phyloP scores from a whole-genome alignment of 2,329 filamentous ascomycete species.

The Diplodia seriata region DNA sequence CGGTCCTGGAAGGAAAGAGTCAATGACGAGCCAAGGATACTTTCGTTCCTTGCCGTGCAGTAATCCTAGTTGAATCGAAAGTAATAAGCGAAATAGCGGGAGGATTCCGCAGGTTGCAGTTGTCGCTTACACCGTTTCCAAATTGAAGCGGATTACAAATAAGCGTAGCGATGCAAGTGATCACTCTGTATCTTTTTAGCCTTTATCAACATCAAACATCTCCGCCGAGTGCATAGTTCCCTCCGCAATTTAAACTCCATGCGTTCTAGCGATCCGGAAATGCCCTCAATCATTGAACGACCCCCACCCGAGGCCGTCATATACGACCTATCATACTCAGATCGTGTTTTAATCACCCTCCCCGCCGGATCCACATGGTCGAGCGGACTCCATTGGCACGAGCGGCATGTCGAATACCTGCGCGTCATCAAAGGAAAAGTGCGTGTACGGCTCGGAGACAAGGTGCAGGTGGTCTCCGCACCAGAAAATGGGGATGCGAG shows the following conservation, averaged over 20 bases:
- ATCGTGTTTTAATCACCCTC: slow-evolving; percentile 54
- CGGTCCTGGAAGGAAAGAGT: background rate
- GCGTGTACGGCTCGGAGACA: slow-evolving; percentile 36
- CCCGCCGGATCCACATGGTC: slow-evolving; percentile 56
- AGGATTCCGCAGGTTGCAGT: slow-evolving; percentile 4
- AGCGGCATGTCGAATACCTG: slow-evolving; percentile 56
- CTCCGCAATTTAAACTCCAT: background rate
- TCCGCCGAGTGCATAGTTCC: background rate
- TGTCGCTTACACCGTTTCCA: background rate
- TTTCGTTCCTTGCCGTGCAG: too few species aligned
- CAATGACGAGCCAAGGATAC: too few species aligned
- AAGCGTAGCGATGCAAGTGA: background rate
- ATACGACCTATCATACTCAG: slow-evolving; percentile 5
- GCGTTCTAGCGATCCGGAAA: background rate
- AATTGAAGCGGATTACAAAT: background rate
- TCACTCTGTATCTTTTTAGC: too few species aligned
- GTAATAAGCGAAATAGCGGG: background rate
- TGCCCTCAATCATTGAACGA: background rate
- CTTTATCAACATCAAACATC: background rate
- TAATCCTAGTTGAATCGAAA: too few species aligned
- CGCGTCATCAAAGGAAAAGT: slow-evolving; percentile 52
- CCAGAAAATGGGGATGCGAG: slow-evolving; percentile 28
- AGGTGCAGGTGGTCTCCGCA: slow-evolving; percentile 32
- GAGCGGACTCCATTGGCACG: slow-evolving; percentile 60
- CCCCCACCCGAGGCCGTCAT: background rate